Evolutionary conservation across 2,329 filamentous ascomycete genomes (phyloP).

Genomic region (Pseudogymnoascus sp.): DNA sequence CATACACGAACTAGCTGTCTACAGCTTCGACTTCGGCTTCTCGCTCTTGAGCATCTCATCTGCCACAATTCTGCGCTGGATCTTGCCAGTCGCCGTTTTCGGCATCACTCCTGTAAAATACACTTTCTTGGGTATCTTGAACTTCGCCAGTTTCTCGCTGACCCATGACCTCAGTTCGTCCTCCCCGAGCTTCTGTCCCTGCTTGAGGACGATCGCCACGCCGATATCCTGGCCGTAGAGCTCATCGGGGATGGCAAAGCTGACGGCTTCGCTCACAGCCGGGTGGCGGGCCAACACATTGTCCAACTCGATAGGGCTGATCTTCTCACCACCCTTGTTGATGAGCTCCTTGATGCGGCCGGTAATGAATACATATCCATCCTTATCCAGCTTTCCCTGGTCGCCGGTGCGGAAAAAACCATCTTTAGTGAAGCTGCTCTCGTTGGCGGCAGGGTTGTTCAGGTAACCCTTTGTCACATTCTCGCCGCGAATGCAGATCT

Average conservation of each 20-base stretch:
- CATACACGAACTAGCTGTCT: background rate
- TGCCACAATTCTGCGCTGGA: conserved; percentile 78
- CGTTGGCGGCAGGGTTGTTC: conserved; percentile 73
- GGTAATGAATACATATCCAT: conserved; percentile 78
- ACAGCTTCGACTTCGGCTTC: conserved; percentile 38
- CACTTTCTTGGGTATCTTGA: conserved; percentile 79
- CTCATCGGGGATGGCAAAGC: conserved; percentile 74
- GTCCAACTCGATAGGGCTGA: conserved; percentile 80
- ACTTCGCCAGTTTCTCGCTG: conserved; percentile 63
- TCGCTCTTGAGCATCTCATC: conserved; percentile 73
- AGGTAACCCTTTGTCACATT: conserved; percentile 82
- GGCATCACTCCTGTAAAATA: conserved; percentile 81
- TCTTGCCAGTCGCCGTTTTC: conserved; percentile 87
- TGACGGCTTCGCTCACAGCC: conserved; percentile 68
- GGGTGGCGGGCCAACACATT: conserved; percentile 70
- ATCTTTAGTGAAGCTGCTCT: conserved; percentile 60
- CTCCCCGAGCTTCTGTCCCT: conserved; percentile 45
- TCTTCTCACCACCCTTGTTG: conserved; percentile 86
- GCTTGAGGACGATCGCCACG: conserved; percentile 67
- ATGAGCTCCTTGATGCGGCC: conserved; percentile 92
- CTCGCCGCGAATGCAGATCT: conserved; percentile 74
- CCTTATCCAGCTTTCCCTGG: conserved; percentile 70
- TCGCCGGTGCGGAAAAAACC: conserved; percentile 86
- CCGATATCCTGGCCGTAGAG: conserved; percentile 77
- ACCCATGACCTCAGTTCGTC: conserved; percentile 63